Evolutionary conservation across 169 alveolate species (phyloP).

Genomic region (Plasmodium reichenowi): DNA sequence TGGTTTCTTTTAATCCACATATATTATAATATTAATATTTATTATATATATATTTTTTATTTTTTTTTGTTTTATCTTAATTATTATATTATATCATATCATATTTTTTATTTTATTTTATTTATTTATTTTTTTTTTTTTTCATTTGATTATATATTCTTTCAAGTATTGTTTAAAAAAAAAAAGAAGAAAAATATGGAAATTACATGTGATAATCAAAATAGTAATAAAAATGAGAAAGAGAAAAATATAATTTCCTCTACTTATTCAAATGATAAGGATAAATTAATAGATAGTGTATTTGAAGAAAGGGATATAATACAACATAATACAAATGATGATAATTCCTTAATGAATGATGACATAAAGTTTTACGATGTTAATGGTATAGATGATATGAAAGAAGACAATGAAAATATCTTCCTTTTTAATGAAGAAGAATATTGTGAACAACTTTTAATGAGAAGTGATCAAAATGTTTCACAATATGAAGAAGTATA

Average conservation of each 20-base stretch:
- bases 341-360: slow-evolving; percentile 10
- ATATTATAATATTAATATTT: too few species aligned
- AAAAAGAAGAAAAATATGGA: slow-evolving; percentile 21
- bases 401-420: slow-evolving; percentile 5
- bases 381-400: slow-evolving; percentile 23
- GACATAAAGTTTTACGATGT: slow-evolving; percentile 58
- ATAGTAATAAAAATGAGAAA: slow-evolving; percentile 23
- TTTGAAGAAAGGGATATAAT: slow-evolving; percentile 1
- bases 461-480: slow-evolving; percentile 4
- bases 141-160: slow-evolving; percentile 6
- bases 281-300: slow-evolving; percentile 22
- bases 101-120: not conserved
- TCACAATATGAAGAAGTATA: slow-evolving; percentile 8
- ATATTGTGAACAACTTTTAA: slow-evolving; percentile 1
- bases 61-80: too few species aligned
- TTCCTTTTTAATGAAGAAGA: slow-evolving; percentile 21
- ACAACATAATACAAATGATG: not conserved
- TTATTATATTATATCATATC: not conserved
- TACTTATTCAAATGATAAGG: not conserved
- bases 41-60: too few species aligned
- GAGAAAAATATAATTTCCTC: slow-evolving; percentile 16
- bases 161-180: not conserved
- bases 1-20: too few species aligned
- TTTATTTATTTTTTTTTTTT: slow-evolving; percentile 2
- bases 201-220: slow-evolving; percentile 34